phyloP scores from a whole-genome alignment of 2,329 filamentous ascomycete species.

The Stagonosporopsis vannaccii region DNA sequence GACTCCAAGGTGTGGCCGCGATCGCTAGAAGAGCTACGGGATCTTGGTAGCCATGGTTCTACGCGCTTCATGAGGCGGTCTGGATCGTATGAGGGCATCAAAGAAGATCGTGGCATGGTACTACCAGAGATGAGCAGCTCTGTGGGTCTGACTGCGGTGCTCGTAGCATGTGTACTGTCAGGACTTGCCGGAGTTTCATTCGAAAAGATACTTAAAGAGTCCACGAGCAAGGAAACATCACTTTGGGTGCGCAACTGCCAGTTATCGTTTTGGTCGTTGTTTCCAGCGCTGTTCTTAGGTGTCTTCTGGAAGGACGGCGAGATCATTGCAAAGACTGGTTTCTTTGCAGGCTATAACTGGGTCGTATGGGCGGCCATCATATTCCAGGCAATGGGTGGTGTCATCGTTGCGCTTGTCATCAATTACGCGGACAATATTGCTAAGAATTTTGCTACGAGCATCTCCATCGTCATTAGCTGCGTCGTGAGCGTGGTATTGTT shows the following conservation, averaged over 20 bases:
- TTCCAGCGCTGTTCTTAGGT: conserved; percentile 85
- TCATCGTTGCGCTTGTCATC: conserved; percentile 83
- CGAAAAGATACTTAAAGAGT: conserved; percentile 90
- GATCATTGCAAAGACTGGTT: conserved; percentile 82
- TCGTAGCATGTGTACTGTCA: conserved; percentile 79
- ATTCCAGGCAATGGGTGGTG: conserved; percentile 82
- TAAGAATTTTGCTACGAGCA: conserved; percentile 92
- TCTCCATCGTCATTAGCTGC: conserved; percentile 88
- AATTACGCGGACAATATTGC: conserved; percentile 88
- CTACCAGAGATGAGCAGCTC: conserved; percentile 74
- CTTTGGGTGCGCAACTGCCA: conserved; percentile 97
- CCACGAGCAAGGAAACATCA: conserved; percentile 72
- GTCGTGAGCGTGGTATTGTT: conserved; percentile 87
- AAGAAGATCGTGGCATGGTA: conserved; percentile 64
- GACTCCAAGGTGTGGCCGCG: conserved; percentile 66
- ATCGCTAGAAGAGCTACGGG: conserved; percentile 77
- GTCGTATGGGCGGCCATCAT: conserved; percentile 86
- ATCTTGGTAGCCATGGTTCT: conserved; percentile 62
- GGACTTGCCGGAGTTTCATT: conserved; percentile 87
- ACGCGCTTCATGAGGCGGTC: conserved; percentile 67
- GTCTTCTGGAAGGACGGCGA: conserved; percentile 87
- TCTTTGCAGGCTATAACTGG: conserved; percentile 94
- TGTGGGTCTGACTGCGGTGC: conserved; percentile 78
- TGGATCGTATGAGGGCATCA: conserved; percentile 89
- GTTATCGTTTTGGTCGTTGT: conserved; percentile 90